These are phyloP conservation scores for Pyrus betulifolia DNA, from an alignment of 306 rosid genomes.

Conservation along the genomic window DNA sequence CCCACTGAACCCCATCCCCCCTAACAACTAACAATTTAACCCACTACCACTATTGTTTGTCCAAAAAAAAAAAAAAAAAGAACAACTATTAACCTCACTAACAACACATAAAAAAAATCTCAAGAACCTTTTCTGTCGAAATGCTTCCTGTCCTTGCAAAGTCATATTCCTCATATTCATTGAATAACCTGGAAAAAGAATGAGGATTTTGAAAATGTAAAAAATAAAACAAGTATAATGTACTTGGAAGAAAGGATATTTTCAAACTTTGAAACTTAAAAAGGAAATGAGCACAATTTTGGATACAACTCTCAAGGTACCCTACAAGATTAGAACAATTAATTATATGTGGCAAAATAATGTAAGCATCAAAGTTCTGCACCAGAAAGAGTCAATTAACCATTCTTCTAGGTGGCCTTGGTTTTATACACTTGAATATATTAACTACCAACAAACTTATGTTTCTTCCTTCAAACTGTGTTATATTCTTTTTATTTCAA, in stretches of 20 bases:
- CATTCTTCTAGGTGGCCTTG: background rate
- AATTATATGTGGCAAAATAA: background rate
- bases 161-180: slow-evolving; percentile 70
- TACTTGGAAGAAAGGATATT: too few species aligned
- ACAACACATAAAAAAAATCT: background rate
- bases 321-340: background rate
- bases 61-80: too few species aligned
- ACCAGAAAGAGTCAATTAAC: background rate
- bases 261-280: background rate
- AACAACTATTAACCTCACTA: background rate
- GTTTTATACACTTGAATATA: background rate
- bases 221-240: background rate
- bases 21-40: too few species aligned
- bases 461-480: background rate
- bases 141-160: slow-evolving; percentile 79
- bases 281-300: background rate
- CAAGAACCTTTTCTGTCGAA: slow-evolving; percentile 62
- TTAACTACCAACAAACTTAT: background rate
- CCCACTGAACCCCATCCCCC: too few species aligned
- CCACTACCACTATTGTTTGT: too few species aligned
- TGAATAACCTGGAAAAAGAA: slow-evolving; percentile 54
- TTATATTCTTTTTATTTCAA: background rate
- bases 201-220: background rate
- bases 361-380: background rate
- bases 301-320: background rate